Conservation (phyloP, 441 rosid species). For the Pelargonium australe region DNA sequence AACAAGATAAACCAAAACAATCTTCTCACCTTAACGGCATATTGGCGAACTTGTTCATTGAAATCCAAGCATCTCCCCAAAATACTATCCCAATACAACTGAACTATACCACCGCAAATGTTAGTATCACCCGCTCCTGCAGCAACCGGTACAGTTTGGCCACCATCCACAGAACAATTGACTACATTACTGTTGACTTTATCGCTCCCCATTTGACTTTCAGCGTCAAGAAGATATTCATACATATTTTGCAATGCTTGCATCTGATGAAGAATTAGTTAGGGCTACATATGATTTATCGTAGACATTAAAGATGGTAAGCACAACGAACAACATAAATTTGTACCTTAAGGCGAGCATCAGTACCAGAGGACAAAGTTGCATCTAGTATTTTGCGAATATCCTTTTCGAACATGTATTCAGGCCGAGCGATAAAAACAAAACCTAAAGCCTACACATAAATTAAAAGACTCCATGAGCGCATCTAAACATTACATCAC, state of each 20-base stretch:
- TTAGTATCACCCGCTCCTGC: slow-evolving; percentile 99
- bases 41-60: slow-evolving; percentile 85
- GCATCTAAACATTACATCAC: slow-evolving; percentile 16
- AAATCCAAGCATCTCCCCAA: slow-evolving; percentile 83
- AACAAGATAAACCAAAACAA: background rate
- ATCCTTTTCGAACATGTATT: slow-evolving; percentile 94
- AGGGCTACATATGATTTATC: slow-evolving; percentile 15
- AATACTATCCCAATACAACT: slow-evolving; percentile 91
- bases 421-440: slow-evolving; percentile 91
- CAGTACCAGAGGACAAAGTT: slow-evolving; percentile 63
- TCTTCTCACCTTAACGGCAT: slow-evolving; percentile 76
- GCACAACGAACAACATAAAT: slow-evolving; percentile 6
- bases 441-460: slow-evolving; percentile 83
- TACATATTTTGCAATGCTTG: slow-evolving; percentile 91
- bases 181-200: slow-evolving; percentile 37
- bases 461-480: slow-evolving; percentile 23
- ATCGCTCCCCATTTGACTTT: slow-evolving; percentile 81
- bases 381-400: slow-evolving; percentile 78
- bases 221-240: slow-evolving; percentile 95
- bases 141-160: slow-evolving; percentile 80
- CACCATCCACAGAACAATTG: slow-evolving; percentile 44
- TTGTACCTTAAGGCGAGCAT: slow-evolving; percentile 82
- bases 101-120: slow-evolving; percentile 97
- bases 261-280: slow-evolving; percentile 51
- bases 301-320: slow-evolving; percentile 10